Evolutionary conservation across 2,329 filamentous ascomycete species (phyloP).

Genomic region (Fusarium xylarioides): DNA sequence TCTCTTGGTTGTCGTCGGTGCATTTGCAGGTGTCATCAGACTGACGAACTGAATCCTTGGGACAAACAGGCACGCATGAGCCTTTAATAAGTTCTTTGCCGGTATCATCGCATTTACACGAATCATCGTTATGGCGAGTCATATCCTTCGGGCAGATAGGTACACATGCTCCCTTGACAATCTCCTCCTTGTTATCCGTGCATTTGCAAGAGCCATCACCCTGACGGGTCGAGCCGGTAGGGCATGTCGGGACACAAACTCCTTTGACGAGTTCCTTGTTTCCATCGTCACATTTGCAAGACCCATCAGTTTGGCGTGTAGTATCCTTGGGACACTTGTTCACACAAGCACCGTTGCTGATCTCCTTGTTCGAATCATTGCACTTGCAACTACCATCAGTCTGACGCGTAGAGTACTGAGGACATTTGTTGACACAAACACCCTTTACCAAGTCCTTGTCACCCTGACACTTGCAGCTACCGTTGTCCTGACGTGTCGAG

Average conservation of each 20-base stretch:
- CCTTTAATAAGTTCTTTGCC: background rate
- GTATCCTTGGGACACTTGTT: background rate
- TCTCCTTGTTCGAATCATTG: background rate
- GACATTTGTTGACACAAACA: background rate
- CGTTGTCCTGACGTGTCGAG: background rate
- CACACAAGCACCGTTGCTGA: background rate
- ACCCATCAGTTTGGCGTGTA: background rate
- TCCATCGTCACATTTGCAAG: background rate
- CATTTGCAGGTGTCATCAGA: background rate
- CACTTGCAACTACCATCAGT: background rate
- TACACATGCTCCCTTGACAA: background rate
- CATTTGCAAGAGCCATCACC: background rate
- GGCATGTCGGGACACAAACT: background rate
- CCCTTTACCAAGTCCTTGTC: background rate
- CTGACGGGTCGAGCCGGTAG: rapidly evolving
- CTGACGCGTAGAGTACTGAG: background rate
- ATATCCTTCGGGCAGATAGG: background rate
- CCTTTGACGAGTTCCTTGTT: background rate
- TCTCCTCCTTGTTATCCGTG: background rate
- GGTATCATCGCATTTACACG: background rate
- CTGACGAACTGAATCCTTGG: background rate
- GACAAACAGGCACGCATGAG: background rate
- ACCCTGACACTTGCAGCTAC: background rate
- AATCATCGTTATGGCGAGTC: background rate
- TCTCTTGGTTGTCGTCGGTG: background rate